Evolutionary conservation across 768 basidiomycete species (phyloP).

Genomic region (Termitomyces bulborhizus): DNA sequence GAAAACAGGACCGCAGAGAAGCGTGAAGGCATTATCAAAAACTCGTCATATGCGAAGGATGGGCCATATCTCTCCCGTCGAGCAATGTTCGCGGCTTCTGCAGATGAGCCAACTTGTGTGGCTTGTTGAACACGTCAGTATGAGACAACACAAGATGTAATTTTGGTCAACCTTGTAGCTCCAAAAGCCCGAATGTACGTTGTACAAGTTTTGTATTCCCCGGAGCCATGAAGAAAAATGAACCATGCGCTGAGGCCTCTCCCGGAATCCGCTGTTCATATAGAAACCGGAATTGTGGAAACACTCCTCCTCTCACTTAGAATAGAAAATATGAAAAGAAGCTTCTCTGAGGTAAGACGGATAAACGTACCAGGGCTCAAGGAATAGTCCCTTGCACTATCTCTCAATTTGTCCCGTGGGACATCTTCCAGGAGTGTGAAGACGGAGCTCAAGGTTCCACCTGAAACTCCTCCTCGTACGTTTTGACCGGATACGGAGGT

Average conservation of each 20-base stretch:
- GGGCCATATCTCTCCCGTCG: slow-evolving; percentile 51
- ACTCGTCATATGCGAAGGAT: slow-evolving; percentile 74
- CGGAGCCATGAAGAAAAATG: slow-evolving; percentile 34
- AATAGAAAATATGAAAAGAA: not conserved
- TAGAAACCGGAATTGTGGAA: slow-evolving; percentile 22
- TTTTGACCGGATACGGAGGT: slow-evolving; percentile 51
- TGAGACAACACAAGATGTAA: not conserved
- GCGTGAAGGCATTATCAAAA: slow-evolving; percentile 34
- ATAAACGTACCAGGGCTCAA: slow-evolving; percentile 2
- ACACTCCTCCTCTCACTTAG: slow-evolving; percentile 9
- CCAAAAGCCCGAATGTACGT: slow-evolving; percentile 40
- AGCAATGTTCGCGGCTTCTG: slow-evolving; percentile 11
- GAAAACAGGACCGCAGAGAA: slow-evolving; percentile 35
- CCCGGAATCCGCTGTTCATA: slow-evolving; percentile 35
- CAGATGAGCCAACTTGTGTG: not conserved
- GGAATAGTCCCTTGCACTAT: slow-evolving; percentile 15
- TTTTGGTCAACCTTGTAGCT: slow-evolving; percentile 21
- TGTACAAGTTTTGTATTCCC: slow-evolving; percentile 38
- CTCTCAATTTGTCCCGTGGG: slow-evolving; percentile 26
- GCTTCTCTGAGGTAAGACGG: not conserved
- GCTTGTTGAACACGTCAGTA: not conserved
- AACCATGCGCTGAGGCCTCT: slow-evolving; percentile 25
- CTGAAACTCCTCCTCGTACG: slow-evolving; percentile 46
- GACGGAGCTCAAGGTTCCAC: slow-evolving; percentile 54
- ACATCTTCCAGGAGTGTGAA: slow-evolving; percentile 30